Base-by-base conservation (phyloP, 208 protist genomes). In the Leishmania tarentolae region DNA sequence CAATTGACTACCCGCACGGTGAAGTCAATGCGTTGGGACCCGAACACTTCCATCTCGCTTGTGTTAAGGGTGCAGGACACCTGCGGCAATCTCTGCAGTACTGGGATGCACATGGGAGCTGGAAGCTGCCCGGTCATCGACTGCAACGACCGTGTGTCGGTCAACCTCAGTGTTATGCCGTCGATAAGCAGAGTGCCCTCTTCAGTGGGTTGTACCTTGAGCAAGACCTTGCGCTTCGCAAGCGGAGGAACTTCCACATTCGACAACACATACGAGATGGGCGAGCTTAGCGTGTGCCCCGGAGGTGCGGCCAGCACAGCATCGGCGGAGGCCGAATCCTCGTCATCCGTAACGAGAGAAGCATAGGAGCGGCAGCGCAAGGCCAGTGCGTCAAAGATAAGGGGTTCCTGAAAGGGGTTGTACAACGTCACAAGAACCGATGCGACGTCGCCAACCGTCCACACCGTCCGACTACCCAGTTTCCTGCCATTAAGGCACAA, bases 1-100 rank as follows among this genome's bases (percentile, higher is more conserved):
- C 88, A 88, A 83, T 98, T 98, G 21, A 91, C 87, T 19, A 96
- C 83, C 35, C 91, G 87, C 31, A 96, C 84, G 13, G 84, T 85
- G 81, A 98, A 94, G 75, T 87, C 63, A 68, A 91, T 86, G 63
- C 85, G 84, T 81, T 98, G 94, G 15, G 92, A 92, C 46, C 90
- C 87, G 83, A 98, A 96, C 59, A 98, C 88, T 76, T 95, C 91
- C 31, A 96, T 66, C 79, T 95, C 92, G 84, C 87, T 92, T 28
- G 87, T 76, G 47, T 87, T 94, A 7, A 95, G 79, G 1, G 89
- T 90, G 86, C 92, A 96, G 9, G 91, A 93, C 50, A 98, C 85
- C 44, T 91, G 83, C 65, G 94, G 94, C 75, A 98, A 87, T 35
- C 87, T 86, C 76, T 91, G 83, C 75, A 98, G 75, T 61, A 98